Evolutionary conservation across 768 basidiomycete genomes (phyloP), one percentile per base, ranked within the genome.

Genomic region (Phallus indusiatus): DNA sequence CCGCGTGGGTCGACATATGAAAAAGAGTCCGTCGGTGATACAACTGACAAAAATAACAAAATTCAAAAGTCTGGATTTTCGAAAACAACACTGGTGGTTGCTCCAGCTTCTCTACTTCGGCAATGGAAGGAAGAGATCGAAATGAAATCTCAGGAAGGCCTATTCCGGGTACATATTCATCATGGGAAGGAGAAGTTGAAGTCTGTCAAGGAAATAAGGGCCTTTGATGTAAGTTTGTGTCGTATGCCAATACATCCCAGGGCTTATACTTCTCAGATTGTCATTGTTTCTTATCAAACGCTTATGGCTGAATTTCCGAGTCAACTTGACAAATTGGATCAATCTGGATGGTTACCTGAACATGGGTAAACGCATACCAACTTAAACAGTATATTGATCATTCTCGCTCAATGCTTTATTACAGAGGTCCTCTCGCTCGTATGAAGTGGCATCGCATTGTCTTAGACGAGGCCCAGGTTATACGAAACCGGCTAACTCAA

Each of bases 121-220:
- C 89, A 90, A 82, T 87, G 85, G 85, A 83, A 84, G 68, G 82
- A 84, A 20, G 87, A 90, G 71, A 77, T 91, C 0, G 81, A 84
- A 56, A 74, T 74, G 1, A 88, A 88, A 71, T 82, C 83, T 0
- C 81, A 85, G 59, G 48, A 56, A 5, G 79, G 75, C 16, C 69
- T 84, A 17, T 84, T 86, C 63, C 72, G 69, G 0, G 83, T 85
- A 0, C 81, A 82, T 63, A 75, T 90, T 14, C 86, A 90, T 62
- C 88, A 90, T 65, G 86, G 88, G 3, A 78, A 78, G 61, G 80
- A 84, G 56, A 86, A 88, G 66, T 70, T 84, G 47, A 84, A 81
- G 74, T 81, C 72, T 65, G 54, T 73, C 2, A 75, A 78, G 0
- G 73, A 77, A 55, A 66, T 88, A 35, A 76, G 75, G 64, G 69